Base-by-base conservation (phyloP, 805 yeast species). In the Cyberlindnera americana region DNA sequence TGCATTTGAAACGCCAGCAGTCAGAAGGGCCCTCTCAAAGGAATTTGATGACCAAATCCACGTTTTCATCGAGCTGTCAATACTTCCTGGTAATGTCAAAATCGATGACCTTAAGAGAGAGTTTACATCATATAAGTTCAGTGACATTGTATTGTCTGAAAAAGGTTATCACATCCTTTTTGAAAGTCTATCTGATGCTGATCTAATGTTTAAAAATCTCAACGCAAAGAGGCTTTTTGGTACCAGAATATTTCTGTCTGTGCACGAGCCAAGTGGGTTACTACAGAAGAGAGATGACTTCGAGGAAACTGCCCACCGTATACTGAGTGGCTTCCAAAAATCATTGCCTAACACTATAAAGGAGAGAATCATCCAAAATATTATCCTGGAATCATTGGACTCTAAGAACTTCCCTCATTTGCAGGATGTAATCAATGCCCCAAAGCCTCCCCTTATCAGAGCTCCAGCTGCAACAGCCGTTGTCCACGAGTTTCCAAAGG, bases 131-230 rank as follows among this genome's bases (percentile, higher is more conserved):
- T 35, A 16, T 26, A 35, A 35, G 13, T 36, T 21, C 26, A 36
- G 24, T 22, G 15, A 18, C 4, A 19, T 36, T 9, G 9, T 8
- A 11, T 5, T 15, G 11, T 36, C 40, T 7, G 21, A 29, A 13
- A 17, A 18, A 1, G 96, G 96, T 0, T 81, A 82, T 49, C 87
- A 73, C 50, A 67, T 87, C 27, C 79, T 85, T 1, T 88, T 88
- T 60, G 78, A 78, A 49, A 68, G 73, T 14, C 59, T 71, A 12
- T 61, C 61, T 25, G 85, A 81, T 44, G 82, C 86, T 22, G 73
- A 73, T 45, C 59, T 67, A 23, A 83, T 87, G 48, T 82, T 72
- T 51, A 66, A 69, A 21, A 63, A 67, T 26, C 83, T 78, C 58
- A 85, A 83, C 59, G 85, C 86, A 0, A 59, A 67, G 16, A 62